Conservation (phyloP, 176 grass and related monocot species). For the Themeda triandra region DNA sequence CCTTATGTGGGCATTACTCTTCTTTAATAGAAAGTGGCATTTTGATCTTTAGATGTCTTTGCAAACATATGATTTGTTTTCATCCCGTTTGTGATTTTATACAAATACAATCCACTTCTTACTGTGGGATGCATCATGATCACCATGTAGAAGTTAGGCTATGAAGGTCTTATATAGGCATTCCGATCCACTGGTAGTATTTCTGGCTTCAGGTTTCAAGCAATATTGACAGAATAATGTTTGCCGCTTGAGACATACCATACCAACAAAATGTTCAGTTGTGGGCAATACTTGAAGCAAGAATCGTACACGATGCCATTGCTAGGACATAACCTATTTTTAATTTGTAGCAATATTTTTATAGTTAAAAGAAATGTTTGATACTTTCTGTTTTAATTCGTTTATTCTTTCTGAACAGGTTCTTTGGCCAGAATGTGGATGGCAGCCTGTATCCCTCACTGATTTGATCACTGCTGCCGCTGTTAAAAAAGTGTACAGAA, state of each 20-base stretch:
- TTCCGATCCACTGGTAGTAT: background rate
- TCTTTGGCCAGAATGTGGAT: constrained; percentile 88
- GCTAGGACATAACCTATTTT: background rate
- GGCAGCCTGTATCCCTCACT: constrained; percentile 78
- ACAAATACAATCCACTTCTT: background rate
- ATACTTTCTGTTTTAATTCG: background rate
- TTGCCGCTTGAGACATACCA: background rate
- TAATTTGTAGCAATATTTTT: background rate
- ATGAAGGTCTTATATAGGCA: background rate
- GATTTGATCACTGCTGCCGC: constrained; percentile 66
- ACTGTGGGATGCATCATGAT: constrained; percentile 1
- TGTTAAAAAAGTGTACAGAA: constrained; percentile 76
- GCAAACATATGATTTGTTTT: background rate
- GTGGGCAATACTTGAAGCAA: background rate
- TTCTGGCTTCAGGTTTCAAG: background rate
- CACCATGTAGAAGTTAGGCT: background rate
- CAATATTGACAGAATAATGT: background rate
- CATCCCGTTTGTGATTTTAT: background rate
- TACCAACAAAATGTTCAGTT: background rate
- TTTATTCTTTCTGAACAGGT: constrained; percentile 46
- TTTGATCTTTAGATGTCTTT: background rate
- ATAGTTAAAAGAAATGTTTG: background rate
- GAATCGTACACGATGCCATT: background rate
- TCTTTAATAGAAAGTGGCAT: background rate
- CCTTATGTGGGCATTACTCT: background rate